phyloP scores from a whole-genome alignment of 805 yeast genomes.

The Cyberlindnera xishuangbannaensis region DNA sequence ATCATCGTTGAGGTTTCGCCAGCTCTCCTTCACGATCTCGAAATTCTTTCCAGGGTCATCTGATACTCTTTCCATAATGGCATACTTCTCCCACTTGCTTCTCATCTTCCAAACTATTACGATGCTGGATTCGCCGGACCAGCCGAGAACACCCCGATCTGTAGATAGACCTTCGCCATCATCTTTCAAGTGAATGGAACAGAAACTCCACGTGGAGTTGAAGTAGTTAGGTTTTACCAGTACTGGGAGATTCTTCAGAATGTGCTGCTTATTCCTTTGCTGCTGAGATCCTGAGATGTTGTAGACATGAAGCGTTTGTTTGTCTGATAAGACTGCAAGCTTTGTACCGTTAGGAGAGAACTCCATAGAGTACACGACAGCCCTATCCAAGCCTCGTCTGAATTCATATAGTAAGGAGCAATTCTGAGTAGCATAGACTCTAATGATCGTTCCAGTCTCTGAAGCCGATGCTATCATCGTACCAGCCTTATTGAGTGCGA shows the following conservation, averaged over 20 bases:
- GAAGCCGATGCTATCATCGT: constrained; percentile 75
- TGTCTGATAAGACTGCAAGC: constrained; percentile 84
- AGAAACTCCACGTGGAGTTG: constrained; percentile 83
- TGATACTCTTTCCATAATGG: constrained; percentile 47
- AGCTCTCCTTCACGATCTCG: constrained; percentile 63
- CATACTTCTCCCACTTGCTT: constrained; percentile 84
- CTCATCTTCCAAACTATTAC: constrained; percentile 69
- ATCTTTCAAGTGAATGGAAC: constrained; percentile 51
- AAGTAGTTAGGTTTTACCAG: constrained; percentile 66
- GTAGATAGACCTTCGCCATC: constrained; percentile 25
- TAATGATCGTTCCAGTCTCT: constrained; percentile 72
- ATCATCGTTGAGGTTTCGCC: constrained; percentile 48
- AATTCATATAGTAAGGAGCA: constrained; percentile 77
- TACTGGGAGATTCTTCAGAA: constrained; percentile 53
- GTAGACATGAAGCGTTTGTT: constrained; percentile 83
- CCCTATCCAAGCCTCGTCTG: constrained; percentile 85
- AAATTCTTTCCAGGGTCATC: constrained; percentile 33
- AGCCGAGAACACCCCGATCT: constrained; percentile 52
- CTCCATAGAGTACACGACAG: constrained; percentile 73
- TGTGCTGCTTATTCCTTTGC: constrained; percentile 51
- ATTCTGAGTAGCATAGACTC: constrained; percentile 64
- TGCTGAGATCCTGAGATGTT: constrained; percentile 38
- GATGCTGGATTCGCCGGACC: constrained; percentile 66
- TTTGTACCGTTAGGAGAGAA: constrained; percentile 73
- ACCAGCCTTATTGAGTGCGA: constrained; percentile 60